These are phyloP conservation scores for Sordariomycetes sp. DNA, from an alignment of 2,329 filamentous ascomycete species.

Conservation along the genomic window DNA sequence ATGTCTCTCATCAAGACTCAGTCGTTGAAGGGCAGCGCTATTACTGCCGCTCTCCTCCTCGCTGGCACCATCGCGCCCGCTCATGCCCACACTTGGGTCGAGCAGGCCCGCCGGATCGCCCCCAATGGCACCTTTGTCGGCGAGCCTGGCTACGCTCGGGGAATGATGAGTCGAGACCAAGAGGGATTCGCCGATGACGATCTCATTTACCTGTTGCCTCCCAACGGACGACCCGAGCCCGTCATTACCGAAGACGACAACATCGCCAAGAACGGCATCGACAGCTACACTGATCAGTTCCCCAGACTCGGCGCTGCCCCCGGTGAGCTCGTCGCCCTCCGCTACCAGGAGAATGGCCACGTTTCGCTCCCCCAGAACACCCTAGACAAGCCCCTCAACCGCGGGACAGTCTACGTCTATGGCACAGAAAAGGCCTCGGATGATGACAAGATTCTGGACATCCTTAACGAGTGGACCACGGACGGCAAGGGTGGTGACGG, in stretches of 20 bases:
- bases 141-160: constrained; percentile 62
- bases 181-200: constrained; percentile 41
- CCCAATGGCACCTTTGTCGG: constrained; percentile 65
- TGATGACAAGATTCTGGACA: constrained; percentile 42
- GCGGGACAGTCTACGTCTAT: constrained; percentile 67
- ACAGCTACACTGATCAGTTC: constrained; percentile 45
- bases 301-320: constrained; percentile 50
- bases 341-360: constrained; percentile 69
- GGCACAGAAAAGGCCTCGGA: constrained; percentile 51
- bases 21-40: constrained; percentile 1
- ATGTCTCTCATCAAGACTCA: constrained; percentile 8
- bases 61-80: constrained; percentile 10
- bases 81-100: constrained; percentile 70
- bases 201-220: constrained; percentile 56
- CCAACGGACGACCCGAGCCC: constrained; percentile 33
- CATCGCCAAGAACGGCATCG: constrained; percentile 53
- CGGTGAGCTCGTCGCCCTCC: constrained; percentile 55
- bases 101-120: constrained; percentile 61
- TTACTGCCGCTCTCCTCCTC: constrained; percentile 16
- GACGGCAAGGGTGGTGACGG: constrained; percentile 74
- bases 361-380: constrained; percentile 50
- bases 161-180: constrained; percentile 50
- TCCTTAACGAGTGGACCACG: constrained; percentile 68
- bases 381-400: constrained; percentile 49
- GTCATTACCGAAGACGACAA: constrained; percentile 35